phyloP scores from a whole-genome alignment of 495 filamentous ascomycete genomes.

The Tuber melanosporum region DNA sequence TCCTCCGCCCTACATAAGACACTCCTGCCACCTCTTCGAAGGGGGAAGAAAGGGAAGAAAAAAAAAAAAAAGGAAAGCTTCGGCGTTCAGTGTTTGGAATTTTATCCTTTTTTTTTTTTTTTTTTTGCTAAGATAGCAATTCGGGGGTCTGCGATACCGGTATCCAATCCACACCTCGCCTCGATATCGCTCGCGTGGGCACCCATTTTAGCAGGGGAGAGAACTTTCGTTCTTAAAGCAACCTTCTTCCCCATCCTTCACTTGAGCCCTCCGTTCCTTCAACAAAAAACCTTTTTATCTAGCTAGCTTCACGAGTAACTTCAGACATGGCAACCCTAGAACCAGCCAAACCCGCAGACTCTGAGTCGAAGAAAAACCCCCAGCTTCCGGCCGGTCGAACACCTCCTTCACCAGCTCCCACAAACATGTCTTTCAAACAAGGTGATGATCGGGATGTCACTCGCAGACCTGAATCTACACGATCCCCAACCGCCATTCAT shows the following conservation, averaged over 20 bases:
- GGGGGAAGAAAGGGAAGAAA: neutral
- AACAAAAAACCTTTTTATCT: neutral
- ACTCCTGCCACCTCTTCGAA: neutral
- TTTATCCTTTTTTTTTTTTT: neutral
- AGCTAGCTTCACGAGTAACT: neutral
- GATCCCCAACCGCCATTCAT: conserved; percentile 24
- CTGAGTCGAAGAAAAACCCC: conserved; percentile 17
- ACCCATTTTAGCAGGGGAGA: neutral
- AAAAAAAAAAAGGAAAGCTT: neutral
- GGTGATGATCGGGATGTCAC: conserved; percentile 27
- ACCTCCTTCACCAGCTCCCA: conserved; percentile 39
- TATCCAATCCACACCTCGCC: neutral
- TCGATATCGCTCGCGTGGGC: neutral
- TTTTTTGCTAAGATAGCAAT: neutral
- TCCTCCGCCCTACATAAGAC: neutral
- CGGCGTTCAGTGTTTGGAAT: neutral
- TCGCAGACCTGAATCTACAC: conserved; percentile 16
- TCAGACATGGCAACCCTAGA: conserved; percentile 25
- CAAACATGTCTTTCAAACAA: conserved; percentile 25
- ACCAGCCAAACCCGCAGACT: conserved; percentile 24
- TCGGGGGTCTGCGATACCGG: neutral
- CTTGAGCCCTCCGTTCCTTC: neutral
- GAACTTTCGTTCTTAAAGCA: neutral
- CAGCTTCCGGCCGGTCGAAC: conserved; percentile 12
- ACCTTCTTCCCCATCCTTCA: neutral